Evolutionary conservation across 495 filamentous ascomycete genomes (phyloP), one percentile per base, ranked within the genome.

Genomic region (Penicillium ucsense): DNA sequence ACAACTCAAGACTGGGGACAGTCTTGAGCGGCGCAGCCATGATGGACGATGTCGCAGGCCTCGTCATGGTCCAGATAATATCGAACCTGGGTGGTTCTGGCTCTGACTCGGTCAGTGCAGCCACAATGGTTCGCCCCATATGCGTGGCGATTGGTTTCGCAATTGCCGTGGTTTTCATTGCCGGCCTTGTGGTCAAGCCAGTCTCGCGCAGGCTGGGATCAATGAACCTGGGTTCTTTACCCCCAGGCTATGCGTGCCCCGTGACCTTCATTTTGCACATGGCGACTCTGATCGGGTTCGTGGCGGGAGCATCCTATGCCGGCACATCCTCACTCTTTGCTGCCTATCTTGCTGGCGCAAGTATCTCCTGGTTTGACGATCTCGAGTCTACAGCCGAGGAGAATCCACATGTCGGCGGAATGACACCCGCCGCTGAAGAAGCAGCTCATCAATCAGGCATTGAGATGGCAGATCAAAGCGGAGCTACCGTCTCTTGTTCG

Each of bases 11-110:
- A 3, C 62, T 90, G 2, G 88, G 87, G 0, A 75, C 77, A 0
- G 81, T 92, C 0, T 74, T 88, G 1, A 74, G 75, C 7, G 80
- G 78, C 46, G 85, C 84, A 3, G 88, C 86, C 12, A 84, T 92
- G 75, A 73, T 94, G 54, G 88, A 92, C 62, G 88, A 91, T 66
- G 84, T 92, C 2, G 74, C 85, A 10, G 86, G 87, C 0, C 63
- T 92, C n/a, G 76, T 92, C 2, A 84, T 91, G 76, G 81, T 88
- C 12, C 79, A 86, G 53, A 71, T 87, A 31, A 75, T 80, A 27
- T 69, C 75, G 2, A 76, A 73, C 42, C 60, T 81, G 5, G 72
- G 73, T 8, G 60, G 53, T 4, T 51, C 49, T 28, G 42, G 46
- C 33, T 41, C 47, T 33, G 43, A 51, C 2, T 62, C 62, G 0